These are phyloP conservation scores for Colletotrichum destructivum DNA, from an alignment of 2,329 filamentous ascomycete species.

Conservation along the genomic window DNA sequence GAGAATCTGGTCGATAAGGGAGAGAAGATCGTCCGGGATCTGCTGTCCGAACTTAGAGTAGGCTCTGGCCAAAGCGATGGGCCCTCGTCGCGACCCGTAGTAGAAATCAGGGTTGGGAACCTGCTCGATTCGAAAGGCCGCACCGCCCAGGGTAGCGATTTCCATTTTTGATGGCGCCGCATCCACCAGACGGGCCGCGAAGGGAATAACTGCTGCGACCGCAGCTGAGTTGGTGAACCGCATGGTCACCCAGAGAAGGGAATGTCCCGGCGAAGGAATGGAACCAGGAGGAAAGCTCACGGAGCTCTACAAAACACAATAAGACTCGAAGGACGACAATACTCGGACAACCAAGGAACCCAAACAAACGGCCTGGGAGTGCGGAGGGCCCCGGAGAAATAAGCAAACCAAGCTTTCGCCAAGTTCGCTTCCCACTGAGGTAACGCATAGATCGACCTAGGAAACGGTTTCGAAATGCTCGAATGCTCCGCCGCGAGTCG, in stretches of 20 bases:
- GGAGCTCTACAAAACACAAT: slow-evolving; percentile 22
- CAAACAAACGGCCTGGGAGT: neutral
- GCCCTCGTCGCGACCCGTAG: slow-evolving; percentile 51
- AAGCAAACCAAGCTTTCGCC: slow-evolving; percentile 42
- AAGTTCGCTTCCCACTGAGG: slow-evolving; percentile 32
- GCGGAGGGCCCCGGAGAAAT: slow-evolving; percentile 31
- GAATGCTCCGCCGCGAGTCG: slow-evolving; percentile 11
- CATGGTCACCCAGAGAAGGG: slow-evolving; percentile 48
- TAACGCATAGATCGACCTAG: slow-evolving; percentile 35
- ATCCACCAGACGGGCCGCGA: slow-evolving; percentile 45
- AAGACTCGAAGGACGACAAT: slow-evolving; percentile 2
- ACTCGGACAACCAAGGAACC: neutral
- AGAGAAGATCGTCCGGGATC: slow-evolving; percentile 53
- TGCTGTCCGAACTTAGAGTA: slow-evolving; percentile 57
- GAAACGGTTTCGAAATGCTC: slow-evolving; percentile 33
- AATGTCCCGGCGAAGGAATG: slow-evolving; percentile 42
- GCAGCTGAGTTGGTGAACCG: slow-evolving; percentile 52
- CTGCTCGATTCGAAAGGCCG: slow-evolving; percentile 57
- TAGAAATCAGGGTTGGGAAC: slow-evolving; percentile 55
- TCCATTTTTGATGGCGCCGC: slow-evolving; percentile 50
- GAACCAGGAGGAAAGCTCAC: slow-evolving; percentile 38
- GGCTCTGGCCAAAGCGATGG: slow-evolving; percentile 55
- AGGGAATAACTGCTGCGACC: slow-evolving; percentile 48
- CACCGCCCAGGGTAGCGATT: slow-evolving; percentile 56
- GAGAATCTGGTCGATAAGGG: slow-evolving; percentile 52